Percentiles rank a stretch among this genome's conserved stretches.
phyloP scores from a whole-genome alignment of 305 asterid genomes.

The Rubia peregrina region DNA sequence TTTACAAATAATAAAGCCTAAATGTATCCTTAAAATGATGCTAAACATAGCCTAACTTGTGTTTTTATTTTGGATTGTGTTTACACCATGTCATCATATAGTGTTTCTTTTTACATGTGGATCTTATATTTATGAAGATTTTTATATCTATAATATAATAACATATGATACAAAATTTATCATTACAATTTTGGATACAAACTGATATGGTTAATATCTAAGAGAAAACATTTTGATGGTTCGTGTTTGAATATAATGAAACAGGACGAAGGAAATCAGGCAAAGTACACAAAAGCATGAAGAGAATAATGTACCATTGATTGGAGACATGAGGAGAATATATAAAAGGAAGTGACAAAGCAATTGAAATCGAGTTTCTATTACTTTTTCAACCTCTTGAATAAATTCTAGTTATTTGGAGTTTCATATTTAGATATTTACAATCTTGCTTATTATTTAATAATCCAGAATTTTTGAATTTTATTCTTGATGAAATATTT shows the following conservation, averaged over 20 bases:
- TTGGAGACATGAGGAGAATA: not conserved
- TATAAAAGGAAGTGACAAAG: not conserved
- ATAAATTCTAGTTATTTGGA: too few relatives aligned
- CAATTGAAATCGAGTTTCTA: too few relatives aligned
- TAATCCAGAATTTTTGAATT: too few relatives aligned
- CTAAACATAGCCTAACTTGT: not conserved
- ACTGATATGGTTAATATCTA: not conserved
- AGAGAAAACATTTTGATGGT: not conserved
- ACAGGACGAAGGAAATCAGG: not conserved
- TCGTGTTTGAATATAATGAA: not conserved
- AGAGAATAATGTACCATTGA: not conserved
- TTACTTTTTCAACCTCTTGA: too few relatives aligned
- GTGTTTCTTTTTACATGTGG: too few relatives aligned
- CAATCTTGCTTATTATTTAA: too few relatives aligned
- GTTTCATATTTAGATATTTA: too few relatives aligned
- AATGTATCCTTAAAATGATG: not conserved
- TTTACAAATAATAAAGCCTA: not conserved
- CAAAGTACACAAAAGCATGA: not conserved
- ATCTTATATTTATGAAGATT: too few relatives aligned
- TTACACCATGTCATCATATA: not conserved
- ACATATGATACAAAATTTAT: too few relatives aligned
- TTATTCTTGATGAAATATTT: too few relatives aligned
- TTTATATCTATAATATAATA: too few relatives aligned
- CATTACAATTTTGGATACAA: not conserved
- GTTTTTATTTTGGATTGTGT: not conserved